Conservation (phyloP, 805 yeast species). For the Zygoascus flipseniorum region DNA sequence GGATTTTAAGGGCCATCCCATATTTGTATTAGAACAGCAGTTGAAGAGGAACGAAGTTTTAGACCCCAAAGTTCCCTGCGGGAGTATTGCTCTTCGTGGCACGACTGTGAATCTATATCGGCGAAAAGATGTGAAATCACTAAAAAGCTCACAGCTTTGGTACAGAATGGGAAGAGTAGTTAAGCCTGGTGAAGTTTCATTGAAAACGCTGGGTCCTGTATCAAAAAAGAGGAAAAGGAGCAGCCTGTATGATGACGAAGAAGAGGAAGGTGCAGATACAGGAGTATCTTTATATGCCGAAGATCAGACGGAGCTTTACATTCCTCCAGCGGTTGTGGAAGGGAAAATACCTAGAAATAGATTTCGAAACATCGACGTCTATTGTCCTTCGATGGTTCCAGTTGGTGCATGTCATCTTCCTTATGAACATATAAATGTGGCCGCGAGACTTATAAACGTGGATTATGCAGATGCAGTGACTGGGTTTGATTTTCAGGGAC, state of each 20-base stretch:
- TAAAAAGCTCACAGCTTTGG: conserved; percentile 81
- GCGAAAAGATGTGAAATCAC: conserved; percentile 51
- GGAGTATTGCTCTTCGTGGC: conserved; percentile 46
- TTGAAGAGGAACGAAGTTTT: conserved; percentile 64
- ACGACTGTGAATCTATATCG: conserved; percentile 39
- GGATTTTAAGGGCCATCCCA: conserved; percentile 82
- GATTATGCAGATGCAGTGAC: conserved; percentile 85
- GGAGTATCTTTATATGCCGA: conserved; percentile 56
- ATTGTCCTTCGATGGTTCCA: conserved; percentile 70
- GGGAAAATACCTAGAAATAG: conserved; percentile 62
- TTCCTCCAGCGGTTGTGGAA: conserved; percentile 49
- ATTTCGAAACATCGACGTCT: conserved; percentile 69
- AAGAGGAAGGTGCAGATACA: conserved; percentile 39
- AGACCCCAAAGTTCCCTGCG: conserved; percentile 62
- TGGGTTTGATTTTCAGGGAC: conserved; percentile 64
- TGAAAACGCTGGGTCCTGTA: conserved; percentile 35
- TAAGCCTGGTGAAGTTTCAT: conserved; percentile 60
- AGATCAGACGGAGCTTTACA: conserved; percentile 59
- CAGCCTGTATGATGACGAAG: conserved; percentile 25
- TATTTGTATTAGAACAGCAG: conserved; percentile 72
- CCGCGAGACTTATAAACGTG: conserved; percentile 61
- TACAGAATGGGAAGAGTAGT: conserved; percentile 69
- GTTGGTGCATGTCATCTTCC: conserved; percentile 58
- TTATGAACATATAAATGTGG: conserved; percentile 46
- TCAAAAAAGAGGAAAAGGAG: conserved; percentile 16